Conservation (phyloP, 2,329 filamentous ascomycete genomes). For the Colletotrichum nymphaeae region DNA sequence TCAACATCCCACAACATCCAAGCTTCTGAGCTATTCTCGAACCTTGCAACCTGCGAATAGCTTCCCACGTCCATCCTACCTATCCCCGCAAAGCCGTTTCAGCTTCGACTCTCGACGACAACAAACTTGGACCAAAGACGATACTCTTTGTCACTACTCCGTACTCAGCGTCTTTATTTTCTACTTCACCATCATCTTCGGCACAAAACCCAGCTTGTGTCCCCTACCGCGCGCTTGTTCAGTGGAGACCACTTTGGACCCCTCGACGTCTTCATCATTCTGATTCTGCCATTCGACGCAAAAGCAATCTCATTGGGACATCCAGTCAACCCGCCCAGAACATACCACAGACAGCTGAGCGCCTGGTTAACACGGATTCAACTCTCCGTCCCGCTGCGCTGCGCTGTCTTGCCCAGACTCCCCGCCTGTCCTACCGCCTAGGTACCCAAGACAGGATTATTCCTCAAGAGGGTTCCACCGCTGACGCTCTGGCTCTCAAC, state of each 20-base stretch:
- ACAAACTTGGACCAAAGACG: neutral
- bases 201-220: conserved; percentile 1
- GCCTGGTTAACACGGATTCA: neutral
- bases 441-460: conserved; percentile 1
- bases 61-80: neutral
- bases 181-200: neutral
- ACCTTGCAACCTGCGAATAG: neutral
- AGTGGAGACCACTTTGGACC: conserved; percentile 19
- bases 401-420: conserved; percentile 24
- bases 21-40: neutral
- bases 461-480: conserved; percentile 10
- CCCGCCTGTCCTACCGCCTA: conserved; percentile 28
- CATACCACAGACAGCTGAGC: neutral
- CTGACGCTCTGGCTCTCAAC: conserved; percentile 20
- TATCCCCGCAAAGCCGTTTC: conserved; percentile 6
- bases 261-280: conserved; percentile 14
- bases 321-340: neutral
- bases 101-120: neutral
- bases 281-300: conserved; percentile 11
- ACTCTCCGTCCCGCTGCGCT: conserved; percentile 9
- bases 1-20: neutral
- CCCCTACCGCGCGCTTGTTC: conserved; percentile 35
- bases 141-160: neutral
- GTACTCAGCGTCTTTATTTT: neutral
- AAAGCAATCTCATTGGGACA: neutral